phyloP scores from a whole-genome alignment of 371 early-diverging fungal genomes.

The Capniomyces stellatus region DNA sequence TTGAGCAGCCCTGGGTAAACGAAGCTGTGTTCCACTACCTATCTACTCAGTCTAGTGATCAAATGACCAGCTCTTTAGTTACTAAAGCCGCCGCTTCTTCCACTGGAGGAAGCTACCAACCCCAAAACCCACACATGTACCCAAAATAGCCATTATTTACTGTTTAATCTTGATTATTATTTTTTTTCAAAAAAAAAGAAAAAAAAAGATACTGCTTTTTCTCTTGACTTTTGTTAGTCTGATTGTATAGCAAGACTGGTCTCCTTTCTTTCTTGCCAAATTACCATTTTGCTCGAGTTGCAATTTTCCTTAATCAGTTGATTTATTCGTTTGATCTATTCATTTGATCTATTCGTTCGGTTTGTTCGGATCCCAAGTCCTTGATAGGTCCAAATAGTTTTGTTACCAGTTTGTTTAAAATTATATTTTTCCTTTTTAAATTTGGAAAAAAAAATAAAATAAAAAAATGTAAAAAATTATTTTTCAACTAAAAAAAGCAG shows the following conservation, averaged over 20 bases:
- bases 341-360: no score
- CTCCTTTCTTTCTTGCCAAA: no score
- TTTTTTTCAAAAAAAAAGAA: no score
- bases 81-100: not conserved
- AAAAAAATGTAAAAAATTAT: not conserved
- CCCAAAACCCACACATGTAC: not conserved
- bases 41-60: conserved; percentile 15
- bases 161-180: no score
- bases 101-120: not conserved
- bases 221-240: no score
- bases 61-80: not conserved
- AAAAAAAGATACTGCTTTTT: no score
- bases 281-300: no score
- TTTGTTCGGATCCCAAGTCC: no score
- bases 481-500: not conserved
- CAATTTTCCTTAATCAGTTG: no score
- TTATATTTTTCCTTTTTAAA: not conserved
- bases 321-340: no score
- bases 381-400: not conserved
- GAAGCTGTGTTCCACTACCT: conserved; percentile 83
- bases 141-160: not conserved
- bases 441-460: not conserved
- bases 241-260: no score
- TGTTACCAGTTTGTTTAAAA: not conserved
- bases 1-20: conserved; percentile 64